Conservation (phyloP, 371 early-diverging fungal genomes). For the Apophysomyces elegans region DNA sequence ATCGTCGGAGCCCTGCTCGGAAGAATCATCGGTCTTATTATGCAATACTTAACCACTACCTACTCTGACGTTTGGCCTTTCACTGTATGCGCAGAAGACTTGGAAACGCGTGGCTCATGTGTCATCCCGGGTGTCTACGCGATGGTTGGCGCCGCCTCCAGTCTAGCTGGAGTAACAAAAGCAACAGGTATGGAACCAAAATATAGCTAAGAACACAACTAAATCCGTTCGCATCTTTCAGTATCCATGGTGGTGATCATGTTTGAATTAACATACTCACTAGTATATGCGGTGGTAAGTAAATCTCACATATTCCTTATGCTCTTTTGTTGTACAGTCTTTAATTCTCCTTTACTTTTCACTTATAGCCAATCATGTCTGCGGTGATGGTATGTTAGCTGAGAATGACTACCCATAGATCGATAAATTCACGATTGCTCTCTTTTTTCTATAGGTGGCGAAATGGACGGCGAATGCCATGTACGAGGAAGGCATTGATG, state of each 20-base stretch:
- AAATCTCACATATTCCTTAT: background rate
- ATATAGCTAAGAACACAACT: conserved; percentile 2
- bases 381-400: conserved; percentile 71
- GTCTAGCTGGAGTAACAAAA: conserved; percentile 90
- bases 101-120: conserved; percentile 62
- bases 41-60: conserved; percentile 64
- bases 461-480: conserved; percentile 90
- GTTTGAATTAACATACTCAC: conserved; percentile 93
- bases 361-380: conserved; percentile 82
- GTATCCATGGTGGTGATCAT: conserved; percentile 94
- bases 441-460: conserved; percentile 28
- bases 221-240: conserved; percentile 10
- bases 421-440: background rate
- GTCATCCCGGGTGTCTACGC: conserved; percentile 95
- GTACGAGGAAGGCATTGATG: conserved; percentile 84
- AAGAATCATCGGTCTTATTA: conserved; percentile 86
- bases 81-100: conserved; percentile 58
- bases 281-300: conserved; percentile 70
- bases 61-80: conserved; percentile 66
- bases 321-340: background rate
- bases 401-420: background rate
- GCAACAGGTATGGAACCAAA: conserved; percentile 68
- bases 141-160: conserved; percentile 93
- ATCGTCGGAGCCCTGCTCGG: conserved; percentile 92
- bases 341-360: background rate